Percentiles rank a stretch among this genome's conserved stretches.
phyloP scores from a whole-genome alignment of 805 yeast genomes.

The Metschnikowia koreensis region DNA sequence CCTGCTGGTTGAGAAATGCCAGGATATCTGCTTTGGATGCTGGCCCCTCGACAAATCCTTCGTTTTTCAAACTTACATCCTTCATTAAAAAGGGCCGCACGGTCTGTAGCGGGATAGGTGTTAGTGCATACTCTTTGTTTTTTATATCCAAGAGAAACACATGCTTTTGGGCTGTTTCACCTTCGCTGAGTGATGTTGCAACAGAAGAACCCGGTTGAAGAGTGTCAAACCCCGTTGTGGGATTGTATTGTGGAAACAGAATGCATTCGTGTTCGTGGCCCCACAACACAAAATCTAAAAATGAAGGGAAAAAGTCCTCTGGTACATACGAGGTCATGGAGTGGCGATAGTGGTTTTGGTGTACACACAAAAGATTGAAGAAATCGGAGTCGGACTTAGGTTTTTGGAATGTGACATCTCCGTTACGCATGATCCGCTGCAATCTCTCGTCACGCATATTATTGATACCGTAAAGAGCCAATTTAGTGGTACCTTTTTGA shows the following conservation, averaged over 20 bases:
- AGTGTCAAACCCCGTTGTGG: constrained; percentile 65
- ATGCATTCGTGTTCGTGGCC: constrained; percentile 98
- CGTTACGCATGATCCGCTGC: constrained; percentile 76
- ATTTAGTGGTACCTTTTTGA: constrained; percentile 75
- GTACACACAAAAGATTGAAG: constrained; percentile 85
- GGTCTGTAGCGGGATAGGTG: constrained; percentile 62
- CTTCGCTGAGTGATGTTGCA: constrained; percentile 85
- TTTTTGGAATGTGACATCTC: constrained; percentile 71
- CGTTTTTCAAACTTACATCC: constrained; percentile 53
- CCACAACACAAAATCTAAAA: constrained; percentile 85
- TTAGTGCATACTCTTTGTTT: constrained; percentile 54
- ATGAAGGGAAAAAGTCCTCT: constrained; percentile 76
- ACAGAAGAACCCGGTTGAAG: constrained; percentile 93
- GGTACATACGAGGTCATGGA: constrained; percentile 81
- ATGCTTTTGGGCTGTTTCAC: constrained; percentile 74
- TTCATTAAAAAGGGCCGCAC: constrained; percentile 82
- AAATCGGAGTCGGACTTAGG: constrained; percentile 66
- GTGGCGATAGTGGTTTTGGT: constrained; percentile 86
- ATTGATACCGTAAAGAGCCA: constrained; percentile 87
- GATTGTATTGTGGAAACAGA: constrained; percentile 61
- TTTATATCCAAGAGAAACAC: constrained; percentile 68
- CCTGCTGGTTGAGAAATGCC: constrained; percentile 56
- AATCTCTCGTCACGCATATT: constrained; percentile 88
- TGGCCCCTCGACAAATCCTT: constrained; percentile 57
- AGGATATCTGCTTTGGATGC: constrained; percentile 61